These are phyloP conservation scores for Arxiozyma bovina DNA, from an alignment of 1,139 yeast genomes.

Conservation along the genomic window DNA sequence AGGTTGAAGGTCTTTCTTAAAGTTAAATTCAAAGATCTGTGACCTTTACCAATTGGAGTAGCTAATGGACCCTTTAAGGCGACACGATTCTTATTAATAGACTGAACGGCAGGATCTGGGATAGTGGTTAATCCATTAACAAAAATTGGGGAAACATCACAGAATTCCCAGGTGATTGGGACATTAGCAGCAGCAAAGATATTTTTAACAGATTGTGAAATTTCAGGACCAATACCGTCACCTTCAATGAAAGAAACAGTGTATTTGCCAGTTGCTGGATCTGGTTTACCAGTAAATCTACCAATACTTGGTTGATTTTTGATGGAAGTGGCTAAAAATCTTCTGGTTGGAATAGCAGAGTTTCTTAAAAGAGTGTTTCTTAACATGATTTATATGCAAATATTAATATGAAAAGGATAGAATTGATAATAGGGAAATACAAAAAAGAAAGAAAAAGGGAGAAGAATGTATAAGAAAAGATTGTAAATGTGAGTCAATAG, in stretches of 20 bases:
- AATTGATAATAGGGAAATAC: not conserved
- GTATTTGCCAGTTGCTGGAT: conserved; percentile 56
- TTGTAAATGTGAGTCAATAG: not conserved
- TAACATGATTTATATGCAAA: conserved; percentile 1
- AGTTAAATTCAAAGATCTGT: conserved; percentile 93
- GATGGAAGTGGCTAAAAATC: conserved; percentile 3
- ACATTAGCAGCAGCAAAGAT: conserved; percentile 89
- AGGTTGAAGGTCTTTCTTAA: conserved; percentile 93
- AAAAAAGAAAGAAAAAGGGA: not conserved
- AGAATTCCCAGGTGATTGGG: conserved; percentile 95
- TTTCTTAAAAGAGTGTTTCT: conserved; percentile 3
- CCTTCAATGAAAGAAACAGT: conserved; percentile 96
- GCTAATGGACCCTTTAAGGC: conserved; percentile 98
- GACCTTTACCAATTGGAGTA: conserved; percentile 98
- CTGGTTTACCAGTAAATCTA: conserved; percentile 27
- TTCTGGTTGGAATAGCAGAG: not conserved
- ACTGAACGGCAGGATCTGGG: conserved; percentile 85
- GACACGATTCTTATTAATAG: conserved; percentile 84
- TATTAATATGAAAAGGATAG: not conserved
- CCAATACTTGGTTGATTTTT: conserved; percentile 26
- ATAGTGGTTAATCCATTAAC: conserved; percentile 91
- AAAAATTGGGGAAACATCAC: conserved; percentile 88
- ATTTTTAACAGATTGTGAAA: conserved; percentile 84
- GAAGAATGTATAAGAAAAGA: not conserved
- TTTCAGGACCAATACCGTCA: conserved; percentile 96